These are phyloP conservation scores for Cyberlindnera xishuangbannaensis DNA, from an alignment of 805 yeast species.

Conservation along the genomic window DNA sequence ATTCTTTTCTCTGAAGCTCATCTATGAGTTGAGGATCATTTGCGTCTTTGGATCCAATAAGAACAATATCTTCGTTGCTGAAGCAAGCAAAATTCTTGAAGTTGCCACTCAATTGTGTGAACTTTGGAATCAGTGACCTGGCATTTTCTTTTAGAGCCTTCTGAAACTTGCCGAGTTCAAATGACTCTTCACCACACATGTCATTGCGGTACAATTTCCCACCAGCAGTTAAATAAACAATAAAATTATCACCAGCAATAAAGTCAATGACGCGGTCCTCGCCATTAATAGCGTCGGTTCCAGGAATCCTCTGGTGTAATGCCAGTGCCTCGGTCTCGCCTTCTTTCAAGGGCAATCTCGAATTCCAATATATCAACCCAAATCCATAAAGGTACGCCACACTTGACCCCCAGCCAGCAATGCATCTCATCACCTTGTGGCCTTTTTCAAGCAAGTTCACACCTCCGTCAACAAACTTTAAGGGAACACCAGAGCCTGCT, in stretches of 20 bases:
- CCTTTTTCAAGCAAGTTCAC: constrained; percentile 24
- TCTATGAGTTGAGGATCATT: constrained; percentile 31
- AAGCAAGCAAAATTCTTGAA: constrained; percentile 50
- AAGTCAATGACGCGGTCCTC: constrained; percentile 43
- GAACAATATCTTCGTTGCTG: constrained; percentile 37
- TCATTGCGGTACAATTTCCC: constrained; percentile 31
- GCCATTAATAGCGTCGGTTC: constrained; percentile 31
- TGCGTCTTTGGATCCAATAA: constrained; percentile 15
- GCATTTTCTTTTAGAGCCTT: constrained; percentile 25
- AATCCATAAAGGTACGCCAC: constrained; percentile 41
- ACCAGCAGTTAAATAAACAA: constrained; percentile 42
- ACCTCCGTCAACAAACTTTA: constrained; percentile 30
- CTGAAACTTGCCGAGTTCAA: constrained; percentile 28
- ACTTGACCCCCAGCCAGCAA: constrained; percentile 65
- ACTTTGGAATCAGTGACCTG: constrained; percentile 25
- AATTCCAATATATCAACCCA: constrained; percentile 58
- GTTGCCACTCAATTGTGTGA: constrained; percentile 50
- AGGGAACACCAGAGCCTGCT: constrained; percentile 35
- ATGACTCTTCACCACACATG: constrained; percentile 16
- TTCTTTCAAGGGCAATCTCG: constrained; percentile 27
- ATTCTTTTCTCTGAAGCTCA: constrained; percentile 41
- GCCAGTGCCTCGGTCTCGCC: constrained; percentile 32
- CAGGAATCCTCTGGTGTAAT: constrained; percentile 35
- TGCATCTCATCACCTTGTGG: constrained; percentile 38
- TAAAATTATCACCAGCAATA: constrained; percentile 44